phyloP scores from a whole-genome alignment of 371 early-diverging fungal genomes.

The Cokeromyces recurvatus region DNA sequence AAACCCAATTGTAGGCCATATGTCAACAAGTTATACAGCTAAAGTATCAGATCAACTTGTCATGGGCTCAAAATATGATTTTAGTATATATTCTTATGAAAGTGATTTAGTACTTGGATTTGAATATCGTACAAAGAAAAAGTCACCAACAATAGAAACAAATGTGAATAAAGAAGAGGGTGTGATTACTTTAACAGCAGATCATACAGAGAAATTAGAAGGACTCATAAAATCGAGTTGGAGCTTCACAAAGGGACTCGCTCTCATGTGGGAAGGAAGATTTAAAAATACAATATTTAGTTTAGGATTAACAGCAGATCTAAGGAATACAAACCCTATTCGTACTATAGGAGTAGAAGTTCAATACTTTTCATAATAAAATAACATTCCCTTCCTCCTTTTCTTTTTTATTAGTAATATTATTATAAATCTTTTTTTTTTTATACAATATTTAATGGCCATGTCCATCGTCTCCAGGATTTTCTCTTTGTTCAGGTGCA shows the following conservation, averaged over 20 bases:
- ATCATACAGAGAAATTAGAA: constrained; percentile 32
- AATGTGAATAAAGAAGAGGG: constrained; percentile 1
- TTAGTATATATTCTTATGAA: constrained; percentile 84
- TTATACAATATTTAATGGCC: constrained; percentile 35
- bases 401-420: constrained; percentile 4
- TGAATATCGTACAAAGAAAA: constrained; percentile 54
- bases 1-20: constrained; percentile 88
- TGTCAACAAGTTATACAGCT: constrained; percentile 77
- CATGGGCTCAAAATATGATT: constrained; percentile 79
- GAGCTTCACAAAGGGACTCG: constrained; percentile 49
- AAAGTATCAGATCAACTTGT: constrained; percentile 65
- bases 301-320: constrained; percentile 56
- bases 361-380: constrained; percentile 59
- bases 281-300: constrained; percentile 58
- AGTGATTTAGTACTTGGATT: constrained; percentile 81
- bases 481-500: constrained; percentile 40
- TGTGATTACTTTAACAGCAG: constrained; percentile 15
- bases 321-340: constrained; percentile 41
- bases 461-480: constrained; percentile 49
- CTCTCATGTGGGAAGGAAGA: constrained; percentile 66
- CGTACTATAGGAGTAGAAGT: constrained; percentile 61
- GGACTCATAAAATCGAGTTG: constrained; percentile 61
- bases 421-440: constrained; percentile 2
- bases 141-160: constrained; percentile 3
- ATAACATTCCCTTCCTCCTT: not conserved